phyloP scores from a whole-genome alignment of 2,329 filamentous ascomycete species.

The Colletotrichum sp. region DNA sequence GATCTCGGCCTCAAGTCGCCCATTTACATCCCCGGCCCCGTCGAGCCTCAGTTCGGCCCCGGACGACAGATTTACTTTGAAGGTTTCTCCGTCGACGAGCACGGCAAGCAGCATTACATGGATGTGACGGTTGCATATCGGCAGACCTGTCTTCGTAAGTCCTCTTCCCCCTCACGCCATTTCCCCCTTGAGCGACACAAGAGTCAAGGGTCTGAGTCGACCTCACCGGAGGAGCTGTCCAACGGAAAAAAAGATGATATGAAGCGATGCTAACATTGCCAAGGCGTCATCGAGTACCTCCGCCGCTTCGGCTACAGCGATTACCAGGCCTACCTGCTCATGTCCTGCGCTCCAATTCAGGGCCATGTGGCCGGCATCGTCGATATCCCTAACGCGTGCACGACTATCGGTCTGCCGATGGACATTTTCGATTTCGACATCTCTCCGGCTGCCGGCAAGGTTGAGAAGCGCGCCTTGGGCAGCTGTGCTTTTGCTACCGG shows the following conservation, averaged over 20 bases:
- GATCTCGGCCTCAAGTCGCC: conserved; percentile 80
- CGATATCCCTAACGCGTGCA: conserved; percentile 90
- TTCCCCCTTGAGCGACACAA: neutral
- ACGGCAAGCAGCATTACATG: conserved; percentile 88
- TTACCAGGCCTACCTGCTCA: conserved; percentile 83
- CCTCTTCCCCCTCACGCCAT: neutral
- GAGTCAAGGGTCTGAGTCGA: neutral
- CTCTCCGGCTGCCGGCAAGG: conserved; percentile 62
- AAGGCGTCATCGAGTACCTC: conserved; percentile 78
- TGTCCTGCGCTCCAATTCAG: conserved; percentile 86
- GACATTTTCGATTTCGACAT: conserved; percentile 98
- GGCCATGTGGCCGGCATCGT: conserved; percentile 90
- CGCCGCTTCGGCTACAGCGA: conserved; percentile 72
- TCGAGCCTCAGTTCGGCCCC: conserved; percentile 86
- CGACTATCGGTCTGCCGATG: conserved; percentile 85
- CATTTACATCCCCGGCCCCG: conserved; percentile 85
- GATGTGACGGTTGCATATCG: conserved; percentile 87
- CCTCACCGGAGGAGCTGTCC: neutral
- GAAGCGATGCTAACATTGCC: neutral
- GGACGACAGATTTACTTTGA: conserved; percentile 85
- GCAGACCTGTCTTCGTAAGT: conserved; percentile 71
- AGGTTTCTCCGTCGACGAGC: conserved; percentile 87
- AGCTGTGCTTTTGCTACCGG: conserved; percentile 69
- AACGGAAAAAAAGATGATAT: neutral
- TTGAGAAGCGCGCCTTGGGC: conserved; percentile 34